Evolutionary conservation across 768 basidiomycete species (phyloP), one percentile per base, ranked within the genome.

Genomic region (Macrolepiota albuminosa): DNA sequence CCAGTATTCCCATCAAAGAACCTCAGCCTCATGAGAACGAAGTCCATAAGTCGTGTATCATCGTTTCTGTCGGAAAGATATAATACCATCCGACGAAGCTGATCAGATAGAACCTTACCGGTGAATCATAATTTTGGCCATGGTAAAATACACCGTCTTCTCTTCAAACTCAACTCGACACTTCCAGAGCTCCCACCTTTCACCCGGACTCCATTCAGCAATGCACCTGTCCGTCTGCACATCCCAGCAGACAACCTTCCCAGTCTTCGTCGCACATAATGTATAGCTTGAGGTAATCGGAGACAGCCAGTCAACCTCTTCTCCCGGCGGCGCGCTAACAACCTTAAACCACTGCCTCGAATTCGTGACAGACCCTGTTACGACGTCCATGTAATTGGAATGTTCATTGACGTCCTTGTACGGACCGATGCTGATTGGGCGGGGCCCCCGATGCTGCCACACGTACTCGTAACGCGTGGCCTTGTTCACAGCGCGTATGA

Each of bases 221-320:
- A 89, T 75, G 61, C 82, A 84, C 16, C 70, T 67, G 53, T 89
- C 84, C 3, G 78, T 76, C 54, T 82, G 81, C 14, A 89, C 82
- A 59, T 90, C 87, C 88, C 88, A 89, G 64, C 88, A 89, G 16
- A 89, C 83, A 21, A 90, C 86, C 65, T 85, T 86, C 5, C 88
- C 88, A 52, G 81, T 84, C 73, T 88, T 88, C 0, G 88, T 89
- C 1, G 87, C 85, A 64, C 87, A 90, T n/a, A 90, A 81, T 4
- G 83, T 88, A 66, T 89, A 89, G 40, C 81, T 85, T 6, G 86
- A 86, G 1, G 88, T 89, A 64, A 90, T 88, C 18, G 88, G 87
- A 2, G 87, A 87, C 6, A 90, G 72, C 88, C 87, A 90, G 62
- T 89, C 88, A 14, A 90, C 84, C 55, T 87, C 85, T 62, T 89